Evolutionary conservation across 2,329 filamentous ascomycete species (phyloP), one percentile per base, ranked within the genome.

Genomic region (Verticillium klebahnii): DNA sequence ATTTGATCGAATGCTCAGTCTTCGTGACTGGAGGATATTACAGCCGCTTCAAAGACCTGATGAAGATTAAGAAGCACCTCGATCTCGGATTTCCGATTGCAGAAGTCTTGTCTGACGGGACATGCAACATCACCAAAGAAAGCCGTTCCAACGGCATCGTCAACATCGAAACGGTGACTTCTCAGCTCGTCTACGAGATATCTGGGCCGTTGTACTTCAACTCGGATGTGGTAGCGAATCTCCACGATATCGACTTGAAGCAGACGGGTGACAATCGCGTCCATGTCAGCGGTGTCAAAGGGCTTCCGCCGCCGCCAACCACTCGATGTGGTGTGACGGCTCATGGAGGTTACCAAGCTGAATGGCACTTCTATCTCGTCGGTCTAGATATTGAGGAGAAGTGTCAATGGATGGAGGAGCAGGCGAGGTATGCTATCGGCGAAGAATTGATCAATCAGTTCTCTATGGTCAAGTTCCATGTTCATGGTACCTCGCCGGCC

Each of bases 11-110:
- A 66, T 85, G 82, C 66, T 78, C 76, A 0, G 74, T 78, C 0
- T 86, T 86, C 61, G 81, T 80, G 1, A 82, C 80, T 0, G 84
- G 83, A 0, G 79, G 73, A 0, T 85, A 86, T 63, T 86, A 84
- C 64, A 75, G 82, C 0, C 84, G 82, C 0, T 84, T 81, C 65
- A 71, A 70, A 11, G 68, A 73, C 0, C 68, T 77, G 60, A 64
- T 73, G 25, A 56, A n/a, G 14, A 14, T 14, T 6, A 52, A 58
- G 25, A 39, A 19, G n/a, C 57, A 37, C n/a, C 34, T 63, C 2
- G 75, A 80, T 57, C 73, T 80, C 23, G 76, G 80, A 3, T 81
- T 80, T 57, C 80, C 79, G 0, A 82, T 85, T 62, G 80, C 77
- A 0, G 81, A 84, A 58, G 72, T 85, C n/a, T 52, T 52, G 8